Evolutionary conservation across 2,329 filamentous ascomycete species (phyloP).

Genomic region (Penicillium sp.): DNA sequence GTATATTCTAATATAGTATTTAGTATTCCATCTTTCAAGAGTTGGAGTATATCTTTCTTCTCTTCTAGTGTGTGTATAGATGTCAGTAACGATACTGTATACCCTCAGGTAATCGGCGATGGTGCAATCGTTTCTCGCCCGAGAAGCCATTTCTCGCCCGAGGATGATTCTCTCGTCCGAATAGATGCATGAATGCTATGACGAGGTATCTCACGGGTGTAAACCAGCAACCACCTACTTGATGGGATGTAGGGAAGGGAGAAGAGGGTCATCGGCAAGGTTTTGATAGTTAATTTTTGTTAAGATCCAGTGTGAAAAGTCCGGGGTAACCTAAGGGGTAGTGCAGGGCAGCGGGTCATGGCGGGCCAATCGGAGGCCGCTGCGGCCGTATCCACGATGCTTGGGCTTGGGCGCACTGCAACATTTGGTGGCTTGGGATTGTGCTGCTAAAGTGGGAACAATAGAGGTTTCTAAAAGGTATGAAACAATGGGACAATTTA

Average conservation of each 20-base stretch:
- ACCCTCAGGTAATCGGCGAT: slow-evolving; percentile 1
- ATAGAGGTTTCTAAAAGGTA: background rate
- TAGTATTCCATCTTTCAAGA: no score
- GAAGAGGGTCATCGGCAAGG: no score
- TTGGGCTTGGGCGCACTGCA: background rate
- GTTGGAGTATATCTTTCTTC: no score
- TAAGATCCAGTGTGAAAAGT: background rate
- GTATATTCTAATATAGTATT: background rate
- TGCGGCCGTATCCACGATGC: background rate
- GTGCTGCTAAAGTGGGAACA: background rate
- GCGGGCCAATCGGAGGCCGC: background rate
- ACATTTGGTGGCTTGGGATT: background rate
- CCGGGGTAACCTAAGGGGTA: background rate
- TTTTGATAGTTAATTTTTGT: background rate
- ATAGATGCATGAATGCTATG: background rate
- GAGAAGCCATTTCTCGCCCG: slow-evolving; percentile 21
- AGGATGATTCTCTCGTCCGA: slow-evolving; percentile 18
- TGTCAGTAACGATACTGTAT: slow-evolving; percentile 13
- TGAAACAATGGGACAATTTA: no score
- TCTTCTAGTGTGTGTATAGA: background rate
- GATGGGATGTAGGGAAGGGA: background rate
- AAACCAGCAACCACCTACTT: background rate
- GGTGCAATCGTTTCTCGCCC: slow-evolving; percentile 20
- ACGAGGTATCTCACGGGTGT: background rate
- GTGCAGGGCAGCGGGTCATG: slow-evolving; percentile 2